Evolutionary conservation across 441 rosid genomes (phyloP), one percentile per base, ranked within the genome.

Genomic region (Rhodomyrtus psidioides): DNA sequence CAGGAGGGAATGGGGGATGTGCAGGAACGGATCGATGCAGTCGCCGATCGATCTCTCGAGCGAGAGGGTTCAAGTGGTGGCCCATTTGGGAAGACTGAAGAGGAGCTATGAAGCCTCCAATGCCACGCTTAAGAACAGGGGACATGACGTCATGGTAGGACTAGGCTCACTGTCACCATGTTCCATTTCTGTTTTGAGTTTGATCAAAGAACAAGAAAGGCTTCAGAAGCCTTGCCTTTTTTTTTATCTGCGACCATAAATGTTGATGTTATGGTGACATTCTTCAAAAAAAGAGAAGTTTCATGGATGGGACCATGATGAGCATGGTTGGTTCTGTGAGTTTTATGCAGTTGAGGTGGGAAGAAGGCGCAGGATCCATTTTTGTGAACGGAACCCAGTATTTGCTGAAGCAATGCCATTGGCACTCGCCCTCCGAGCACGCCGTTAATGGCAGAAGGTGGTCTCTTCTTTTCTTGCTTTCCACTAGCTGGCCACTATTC

Each of bases 381-480:
- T 39, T 55, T 53, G 86, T 94, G 51, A 93, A 94, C 74, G 95
- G 96, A 85, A 92, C 87, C 44, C 81, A 88, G 15, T 96, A 92
- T 87, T 87, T 79, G 26, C 95, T 95, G 70, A 53, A 88, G 13
- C 98, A 95, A 39, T 87, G 89, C 53, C 99, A 96, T 42, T 96
- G 98, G 97, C 99, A 95, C 83, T 92, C 97, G 13, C 98, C 97
- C 51, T 91, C 97, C 17, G 97, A 96, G 84, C 98, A 96, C 88
- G 90, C 96, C 17, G 74, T 95, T 82, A 82, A 94, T 81, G 95
- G 98, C 87, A 88, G 65, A 60, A 91, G 92, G 98, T 95, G 53
- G n/a, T 34, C 27, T 53, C 26, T 58, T 51, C 39, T 4, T 1
- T 75, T 7, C 49, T 76, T 56, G 17, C 49, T n/a, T 14, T 14